Percentiles rank a stretch among this genome's conserved stretches.
Conservation (phyloP, 306 rosid genomes). For the Herpetospermum pedunculosum region DNA sequence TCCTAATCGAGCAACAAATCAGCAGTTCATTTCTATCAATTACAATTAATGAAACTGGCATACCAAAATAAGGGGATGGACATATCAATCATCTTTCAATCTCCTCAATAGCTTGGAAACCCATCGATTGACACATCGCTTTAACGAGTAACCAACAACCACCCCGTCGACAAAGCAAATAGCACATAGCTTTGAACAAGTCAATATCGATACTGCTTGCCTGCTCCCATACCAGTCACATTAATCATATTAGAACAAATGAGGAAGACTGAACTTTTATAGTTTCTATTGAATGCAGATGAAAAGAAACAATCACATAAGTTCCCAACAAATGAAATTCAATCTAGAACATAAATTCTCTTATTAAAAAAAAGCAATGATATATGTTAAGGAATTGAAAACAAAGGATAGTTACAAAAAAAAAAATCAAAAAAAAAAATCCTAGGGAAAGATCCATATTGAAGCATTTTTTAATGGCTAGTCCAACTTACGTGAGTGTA, state of each 20-base stretch:
- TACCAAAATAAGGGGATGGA: neutral
- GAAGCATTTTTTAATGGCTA: neutral
- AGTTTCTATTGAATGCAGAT: neutral
- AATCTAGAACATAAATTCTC: neutral
- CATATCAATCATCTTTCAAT: constrained; percentile 31
- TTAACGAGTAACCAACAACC: constrained; percentile 57
- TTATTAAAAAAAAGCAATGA: neutral
- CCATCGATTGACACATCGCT: constrained; percentile 62
- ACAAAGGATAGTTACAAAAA: neutral
- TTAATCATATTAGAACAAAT: neutral
- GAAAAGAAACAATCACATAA: neutral
- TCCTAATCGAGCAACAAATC: neutral
- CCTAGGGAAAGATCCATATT: neutral
- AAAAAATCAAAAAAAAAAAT: no score
- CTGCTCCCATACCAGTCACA: constrained; percentile 17
- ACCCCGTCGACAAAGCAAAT: constrained; percentile 72
- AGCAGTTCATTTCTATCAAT: neutral
- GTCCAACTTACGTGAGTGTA: no score
- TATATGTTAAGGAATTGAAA: neutral
- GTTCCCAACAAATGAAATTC: neutral
- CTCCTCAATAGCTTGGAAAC: constrained; percentile 51
- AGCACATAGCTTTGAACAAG: constrained; percentile 78
- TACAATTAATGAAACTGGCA: neutral
- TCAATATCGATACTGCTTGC: constrained; percentile 38
- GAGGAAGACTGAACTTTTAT: neutral